Conservation (phyloP, 108 stramenopile species). For the Pseudonitzschia pungens region DNA sequence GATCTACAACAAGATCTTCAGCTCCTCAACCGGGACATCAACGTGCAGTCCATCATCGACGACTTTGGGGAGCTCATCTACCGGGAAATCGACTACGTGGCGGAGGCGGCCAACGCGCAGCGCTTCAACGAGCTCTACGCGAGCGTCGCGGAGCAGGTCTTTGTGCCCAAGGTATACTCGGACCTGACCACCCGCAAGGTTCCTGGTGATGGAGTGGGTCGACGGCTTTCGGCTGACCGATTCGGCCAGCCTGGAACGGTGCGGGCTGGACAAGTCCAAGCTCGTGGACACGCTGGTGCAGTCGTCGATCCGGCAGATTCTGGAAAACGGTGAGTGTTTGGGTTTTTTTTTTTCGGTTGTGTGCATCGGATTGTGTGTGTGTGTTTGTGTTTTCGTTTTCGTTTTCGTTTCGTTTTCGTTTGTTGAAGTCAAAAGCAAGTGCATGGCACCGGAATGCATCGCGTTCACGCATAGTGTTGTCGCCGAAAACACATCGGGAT, state of each 20-base stretch:
- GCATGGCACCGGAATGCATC: too few relatives aligned
- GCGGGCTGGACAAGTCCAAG: constrained; percentile 71
- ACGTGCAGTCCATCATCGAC: constrained; percentile 91
- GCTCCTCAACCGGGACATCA: constrained; percentile 81
- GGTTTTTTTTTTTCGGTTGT: constrained; percentile 43
- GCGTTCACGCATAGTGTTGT: too few relatives aligned
- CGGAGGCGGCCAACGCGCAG: constrained; percentile 95
- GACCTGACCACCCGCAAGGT: constrained; percentile 90
- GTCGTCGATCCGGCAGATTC: constrained; percentile 89
- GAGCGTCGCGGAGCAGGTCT: constrained; percentile 74
- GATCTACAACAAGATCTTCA: constrained; percentile 68
- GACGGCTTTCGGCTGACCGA: constrained; percentile 90
- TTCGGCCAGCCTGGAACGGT: constrained; percentile 53
- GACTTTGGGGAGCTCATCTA: constrained; percentile 95
- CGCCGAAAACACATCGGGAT: too few relatives aligned
- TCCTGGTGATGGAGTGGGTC: constrained; percentile 96
- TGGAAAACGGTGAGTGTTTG: constrained; percentile 84
- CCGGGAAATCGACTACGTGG: constrained; percentile 95
- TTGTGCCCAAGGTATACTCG: constrained; percentile 92
- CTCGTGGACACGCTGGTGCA: constrained; percentile 94
- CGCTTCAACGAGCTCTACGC: constrained; percentile 94
- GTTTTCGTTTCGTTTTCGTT: neutral
- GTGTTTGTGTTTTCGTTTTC: neutral
- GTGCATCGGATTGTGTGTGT: neutral
- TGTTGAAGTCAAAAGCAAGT: too few relatives aligned